Evolutionary conservation across 2,329 filamentous ascomycete species (phyloP).

Genomic region (Trichoderma hamatum): DNA sequence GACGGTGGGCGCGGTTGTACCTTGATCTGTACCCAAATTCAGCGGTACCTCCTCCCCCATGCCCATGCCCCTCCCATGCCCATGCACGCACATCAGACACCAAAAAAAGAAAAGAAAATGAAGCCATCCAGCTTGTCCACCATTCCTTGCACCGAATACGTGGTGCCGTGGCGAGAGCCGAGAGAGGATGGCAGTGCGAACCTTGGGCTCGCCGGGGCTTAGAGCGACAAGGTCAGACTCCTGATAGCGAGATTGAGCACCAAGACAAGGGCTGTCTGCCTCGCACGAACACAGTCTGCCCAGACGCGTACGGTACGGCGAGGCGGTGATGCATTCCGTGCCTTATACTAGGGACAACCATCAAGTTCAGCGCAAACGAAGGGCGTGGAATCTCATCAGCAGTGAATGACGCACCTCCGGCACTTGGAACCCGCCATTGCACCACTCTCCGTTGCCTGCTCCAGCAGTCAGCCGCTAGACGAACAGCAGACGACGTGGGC

Average conservation of each 20-base stretch:
- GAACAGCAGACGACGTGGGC: constrained; percentile 5
- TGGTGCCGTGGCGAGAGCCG: not conserved
- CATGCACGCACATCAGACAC: not conserved
- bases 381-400: constrained; percentile 3
- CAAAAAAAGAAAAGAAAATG: not conserved
- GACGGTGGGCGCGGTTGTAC: not conserved
- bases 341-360: too few species aligned
- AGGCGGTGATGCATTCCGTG: not conserved
- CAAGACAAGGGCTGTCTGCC: not conserved
- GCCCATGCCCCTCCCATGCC: not conserved
- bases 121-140: not conserved
- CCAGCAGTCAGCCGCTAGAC: constrained; percentile 10
- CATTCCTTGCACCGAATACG: not conserved
- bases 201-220: not conserved
- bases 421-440: constrained; percentile 11
- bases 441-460: not conserved
- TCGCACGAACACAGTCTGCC: not conserved
- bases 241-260: not conserved
- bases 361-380: not conserved
- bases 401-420: constrained; percentile 17
- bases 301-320: not conserved
- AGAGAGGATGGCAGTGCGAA: not conserved
- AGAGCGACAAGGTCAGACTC: not conserved
- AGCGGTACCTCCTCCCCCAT: not conserved
- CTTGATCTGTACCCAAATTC: not conserved